Evolutionary conservation across 2,329 filamentous ascomycete genomes (phyloP), one percentile per base, ranked within the genome.

Genomic region (Fusarium sp.): DNA sequence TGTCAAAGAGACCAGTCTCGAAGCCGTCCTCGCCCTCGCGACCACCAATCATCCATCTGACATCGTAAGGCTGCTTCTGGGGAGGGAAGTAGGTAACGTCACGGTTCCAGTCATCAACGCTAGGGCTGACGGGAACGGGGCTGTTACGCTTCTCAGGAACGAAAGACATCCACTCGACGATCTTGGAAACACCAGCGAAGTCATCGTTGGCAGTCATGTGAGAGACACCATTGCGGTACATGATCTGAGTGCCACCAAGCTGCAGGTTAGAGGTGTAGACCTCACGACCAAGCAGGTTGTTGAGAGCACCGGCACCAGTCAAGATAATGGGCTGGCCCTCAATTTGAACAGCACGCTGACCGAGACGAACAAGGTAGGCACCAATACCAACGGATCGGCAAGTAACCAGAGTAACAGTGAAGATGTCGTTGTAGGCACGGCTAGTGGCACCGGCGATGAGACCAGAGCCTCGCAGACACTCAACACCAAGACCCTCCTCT

Each of bases 191-290:
- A 88, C 96, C 96, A 76, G 95, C 94, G 75, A 99, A 98, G 83
- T 99, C 96, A 76, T 99, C 95, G 73, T 91, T 92, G 75, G 96
- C 96, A 72, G 95, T 97, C 92, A 98, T 95, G 85, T 99, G 96
- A 22, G 96, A 98, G 41, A 99, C 96, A 88, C 96, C 96, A 79
- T 99, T 99, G 84, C 93, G 94, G 89, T 99, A 98, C 96, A 99
- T 99, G 87, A 99, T 99, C 82, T 99, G 96, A n/a, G 96, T 99
- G 74, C 96, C 96, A 89, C 96, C 96, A 70, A 99, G 93, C 85
- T 99, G 96, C 77, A 99, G 83, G 87, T 99, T 99, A 64, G 96
- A 98, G 23, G 96, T 97, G 84, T 99, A 99, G 30, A 99, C 95
- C 82, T 99, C 96, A 73, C 96, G 94, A 76, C 96, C 96, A 64